A percentile compares a stretch with the other conserved stretches of the same genome.
Conservation (phyloP, 1,284 basidiomycete genomes). For the Ustilago lituana region DNA sequence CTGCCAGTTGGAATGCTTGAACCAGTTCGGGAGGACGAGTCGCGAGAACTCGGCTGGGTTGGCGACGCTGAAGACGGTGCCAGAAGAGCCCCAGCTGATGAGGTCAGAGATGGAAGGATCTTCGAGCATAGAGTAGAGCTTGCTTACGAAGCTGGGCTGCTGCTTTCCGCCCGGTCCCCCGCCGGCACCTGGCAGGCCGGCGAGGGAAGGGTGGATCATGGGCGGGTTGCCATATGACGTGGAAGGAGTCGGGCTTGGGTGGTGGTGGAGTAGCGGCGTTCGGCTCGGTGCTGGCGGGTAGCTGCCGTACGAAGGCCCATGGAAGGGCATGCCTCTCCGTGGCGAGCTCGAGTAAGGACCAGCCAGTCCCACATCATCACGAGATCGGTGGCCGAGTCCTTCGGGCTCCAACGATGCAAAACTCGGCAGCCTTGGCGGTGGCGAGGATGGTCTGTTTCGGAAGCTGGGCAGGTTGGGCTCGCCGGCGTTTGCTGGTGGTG, state of each 20-base stretch:
- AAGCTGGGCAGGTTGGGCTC: conserved; percentile 21
- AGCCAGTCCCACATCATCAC: conserved; percentile 14
- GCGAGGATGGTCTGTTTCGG: conserved; percentile 23
- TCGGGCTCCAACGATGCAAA: conserved; percentile 44
- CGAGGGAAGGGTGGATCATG: conserved; percentile 55
- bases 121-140: conserved; percentile 64
- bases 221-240: conserved; percentile 52
- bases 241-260: conserved; percentile 30
- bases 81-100: conserved; percentile 56
- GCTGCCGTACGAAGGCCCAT: conserved; percentile 21
- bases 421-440: conserved; percentile 38
- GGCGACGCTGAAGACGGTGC: conserved; percentile 59
- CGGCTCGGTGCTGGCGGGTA: conserved; percentile 25
- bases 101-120: conserved; percentile 55
- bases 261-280: conserved; percentile 38
- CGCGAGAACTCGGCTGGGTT: conserved; percentile 61
- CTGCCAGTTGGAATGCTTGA: conserved; percentile 66
- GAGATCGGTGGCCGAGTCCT: conserved; percentile 18
- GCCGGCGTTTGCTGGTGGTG: conserved; percentile 16
- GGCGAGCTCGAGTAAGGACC: conserved; percentile 29
- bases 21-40: conserved; percentile 59
- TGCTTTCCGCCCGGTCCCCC: conserved; percentile 56
- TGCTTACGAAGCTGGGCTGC: conserved; percentile 60
- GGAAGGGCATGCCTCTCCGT: conserved; percentile 26
- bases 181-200: conserved; percentile 53